Conservation (phyloP, 352 stramenopile genomes). For the Peronospora tabacina region DNA sequence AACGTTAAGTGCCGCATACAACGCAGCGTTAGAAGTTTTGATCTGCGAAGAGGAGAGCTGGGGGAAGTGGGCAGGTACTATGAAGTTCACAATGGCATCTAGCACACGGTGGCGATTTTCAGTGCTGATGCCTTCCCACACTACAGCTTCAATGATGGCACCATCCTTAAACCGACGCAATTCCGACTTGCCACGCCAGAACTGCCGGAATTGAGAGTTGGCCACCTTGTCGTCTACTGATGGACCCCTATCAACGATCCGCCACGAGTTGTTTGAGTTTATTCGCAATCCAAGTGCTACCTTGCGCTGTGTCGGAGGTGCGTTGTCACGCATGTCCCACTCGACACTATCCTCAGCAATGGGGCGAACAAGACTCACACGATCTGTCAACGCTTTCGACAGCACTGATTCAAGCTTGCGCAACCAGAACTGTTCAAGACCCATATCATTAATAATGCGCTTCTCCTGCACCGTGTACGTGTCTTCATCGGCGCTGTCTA, state of each 20-base stretch:
- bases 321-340: constrained; percentile 42
- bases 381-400: constrained; percentile 51
- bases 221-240: constrained; percentile 69
- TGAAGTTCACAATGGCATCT: constrained; percentile 72
- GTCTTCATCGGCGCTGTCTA: constrained; percentile 52
- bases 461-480: constrained; percentile 67
- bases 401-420: constrained; percentile 46
- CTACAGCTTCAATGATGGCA: constrained; percentile 82
- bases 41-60: constrained; percentile 45
- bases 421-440: constrained; percentile 64
- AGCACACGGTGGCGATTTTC: constrained; percentile 68
- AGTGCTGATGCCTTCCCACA: constrained; percentile 74
- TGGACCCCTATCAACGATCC: constrained; percentile 87
- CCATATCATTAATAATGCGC: constrained; percentile 61
- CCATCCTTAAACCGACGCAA: constrained; percentile 88
- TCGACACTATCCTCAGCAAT: constrained; percentile 35
- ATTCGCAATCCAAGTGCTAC: constrained; percentile 79
- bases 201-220: constrained; percentile 70
- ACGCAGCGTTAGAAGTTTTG: constrained; percentile 64
- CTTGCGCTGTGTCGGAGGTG: constrained; percentile 38
- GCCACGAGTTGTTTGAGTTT: constrained; percentile 59
- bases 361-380: constrained; percentile 53
- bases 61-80: constrained; percentile 55
- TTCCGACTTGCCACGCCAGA: constrained; percentile 86
- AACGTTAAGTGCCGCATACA: constrained; percentile 62